phyloP scores from a whole-genome alignment of 2,329 filamentous ascomycete species.

The Colletotrichum viniferum region DNA sequence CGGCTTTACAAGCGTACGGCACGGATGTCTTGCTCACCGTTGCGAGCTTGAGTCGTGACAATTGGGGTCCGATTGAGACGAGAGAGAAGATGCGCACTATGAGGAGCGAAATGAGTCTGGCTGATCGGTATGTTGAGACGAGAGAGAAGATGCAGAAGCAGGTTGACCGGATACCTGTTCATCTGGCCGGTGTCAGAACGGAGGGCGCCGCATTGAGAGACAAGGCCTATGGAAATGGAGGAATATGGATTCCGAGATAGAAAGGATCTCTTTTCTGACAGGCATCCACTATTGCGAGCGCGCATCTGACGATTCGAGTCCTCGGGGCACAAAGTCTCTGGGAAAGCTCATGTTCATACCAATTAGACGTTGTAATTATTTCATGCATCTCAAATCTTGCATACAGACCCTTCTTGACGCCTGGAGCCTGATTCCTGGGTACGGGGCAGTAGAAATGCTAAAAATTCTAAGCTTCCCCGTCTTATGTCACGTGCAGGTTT shows the following conservation, averaged over 20 bases:
- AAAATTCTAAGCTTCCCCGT: too few species aligned
- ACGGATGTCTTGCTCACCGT: slow-evolving; percentile 47
- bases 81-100: slow-evolving; percentile 40
- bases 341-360: background rate
- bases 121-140: slow-evolving; percentile 51
- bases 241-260: slow-evolving; percentile 49
- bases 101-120: slow-evolving; percentile 45
- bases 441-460: too few species aligned
- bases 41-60: slow-evolving; percentile 49
- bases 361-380: background rate
- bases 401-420: too few species aligned
- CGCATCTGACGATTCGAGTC: background rate
- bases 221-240: slow-evolving; percentile 51
- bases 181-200: slow-evolving; percentile 62
- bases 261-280: background rate
- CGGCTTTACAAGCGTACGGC: slow-evolving; percentile 33
- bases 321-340: background rate
- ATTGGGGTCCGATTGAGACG: slow-evolving; percentile 47
- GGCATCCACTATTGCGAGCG: background rate
- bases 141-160: slow-evolving; percentile 56
- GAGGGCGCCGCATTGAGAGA: slow-evolving; percentile 52
- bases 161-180: slow-evolving; percentile 63
- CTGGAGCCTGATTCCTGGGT: too few species aligned
- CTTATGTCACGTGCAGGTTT: too few species aligned
- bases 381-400: background rate